phyloP scores from a whole-genome alignment of 306 rosid genomes.

The Sindora glabra region DNA sequence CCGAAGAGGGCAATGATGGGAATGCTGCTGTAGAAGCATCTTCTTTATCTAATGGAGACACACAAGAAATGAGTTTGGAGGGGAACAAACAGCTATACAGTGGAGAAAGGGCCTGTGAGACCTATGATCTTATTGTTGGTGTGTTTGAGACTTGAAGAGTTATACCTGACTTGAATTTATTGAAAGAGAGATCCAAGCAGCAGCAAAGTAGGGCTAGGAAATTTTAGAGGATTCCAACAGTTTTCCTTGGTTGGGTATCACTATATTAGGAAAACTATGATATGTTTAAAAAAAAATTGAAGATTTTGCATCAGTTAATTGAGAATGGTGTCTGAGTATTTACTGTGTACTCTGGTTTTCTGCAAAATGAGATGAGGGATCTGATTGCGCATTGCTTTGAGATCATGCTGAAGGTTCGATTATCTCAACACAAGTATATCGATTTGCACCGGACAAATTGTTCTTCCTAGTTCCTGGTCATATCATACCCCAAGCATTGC shows the following conservation, averaged over 20 bases:
- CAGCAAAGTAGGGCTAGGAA: slow-evolving; percentile 5
- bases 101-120: slow-evolving; percentile 12
- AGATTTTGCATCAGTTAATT: slow-evolving; percentile 12
- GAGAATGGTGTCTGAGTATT: slow-evolving; percentile 18
- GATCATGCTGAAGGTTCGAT: too few relatives aligned
- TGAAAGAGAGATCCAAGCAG: slow-evolving; percentile 17
- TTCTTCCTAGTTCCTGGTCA: too few relatives aligned
- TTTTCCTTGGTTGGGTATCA: slow-evolving; percentile 24
- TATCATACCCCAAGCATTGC: too few relatives aligned
- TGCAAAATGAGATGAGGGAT: too few relatives aligned
- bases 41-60: slow-evolving; percentile 10
- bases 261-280: slow-evolving; percentile 8
- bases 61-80: neutral
- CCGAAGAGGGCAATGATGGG: slow-evolving; percentile 17
- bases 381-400: too few relatives aligned
- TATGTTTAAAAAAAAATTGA: slow-evolving; percentile 15
- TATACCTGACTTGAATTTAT: slow-evolving; percentile 1
- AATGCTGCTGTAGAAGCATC: slow-evolving; percentile 1
- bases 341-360: too few relatives aligned
- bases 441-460: too few relatives aligned
- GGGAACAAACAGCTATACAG: slow-evolving; percentile 10
- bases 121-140: neutral
- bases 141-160: slow-evolving; percentile 8
- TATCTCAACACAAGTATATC: too few relatives aligned
- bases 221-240: slow-evolving; percentile 24